phyloP scores from a whole-genome alignment of 2,329 filamentous ascomycete species.

The Aureobasidium mangrovei region DNA sequence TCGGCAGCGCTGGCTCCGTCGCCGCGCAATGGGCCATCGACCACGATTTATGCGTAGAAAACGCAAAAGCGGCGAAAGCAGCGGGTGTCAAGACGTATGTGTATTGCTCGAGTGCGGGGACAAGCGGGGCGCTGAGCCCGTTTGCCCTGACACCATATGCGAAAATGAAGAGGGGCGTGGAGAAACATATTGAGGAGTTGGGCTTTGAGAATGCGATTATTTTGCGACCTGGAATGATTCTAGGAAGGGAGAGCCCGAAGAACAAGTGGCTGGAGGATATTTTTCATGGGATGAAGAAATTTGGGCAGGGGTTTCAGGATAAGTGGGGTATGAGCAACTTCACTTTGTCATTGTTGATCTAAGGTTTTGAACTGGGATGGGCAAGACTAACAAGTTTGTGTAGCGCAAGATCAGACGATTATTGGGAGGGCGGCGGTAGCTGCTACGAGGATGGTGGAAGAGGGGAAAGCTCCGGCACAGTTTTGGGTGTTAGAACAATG shows the following conservation, averaged over 20 bases:
- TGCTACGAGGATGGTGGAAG: neutral
- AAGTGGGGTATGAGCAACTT: neutral
- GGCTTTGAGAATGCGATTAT: constrained; percentile 31
- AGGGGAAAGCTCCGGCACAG: neutral
- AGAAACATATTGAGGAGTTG: constrained; percentile 29
- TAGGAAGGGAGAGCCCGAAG: constrained; percentile 21
- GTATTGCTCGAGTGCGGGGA: constrained; percentile 29
- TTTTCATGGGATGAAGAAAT: neutral
- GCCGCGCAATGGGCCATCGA: constrained; percentile 32
- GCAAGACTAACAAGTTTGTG: neutral
- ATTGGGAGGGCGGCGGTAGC: constrained; percentile 1
- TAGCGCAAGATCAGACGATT: neutral
- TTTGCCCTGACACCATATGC: constrained; percentile 26
- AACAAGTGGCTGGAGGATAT: constrained; percentile 1
- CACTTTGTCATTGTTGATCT: too few relatives aligned
- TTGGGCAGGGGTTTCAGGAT: neutral
- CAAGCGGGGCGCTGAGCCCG: constrained; percentile 22
- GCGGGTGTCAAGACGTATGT: constrained; percentile 30
- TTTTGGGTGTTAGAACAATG: neutral
- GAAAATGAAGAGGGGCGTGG: constrained; percentile 32
- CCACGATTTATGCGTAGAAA: constrained; percentile 30
- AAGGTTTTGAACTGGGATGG: too few relatives aligned
- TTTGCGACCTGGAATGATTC: constrained; percentile 30
- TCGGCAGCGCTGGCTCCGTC: constrained; percentile 26
- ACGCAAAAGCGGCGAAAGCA: constrained; percentile 28